Conservation (phyloP, 164 flowering plant genomes). For the Kalanchoe fedtschenkoi region DNA sequence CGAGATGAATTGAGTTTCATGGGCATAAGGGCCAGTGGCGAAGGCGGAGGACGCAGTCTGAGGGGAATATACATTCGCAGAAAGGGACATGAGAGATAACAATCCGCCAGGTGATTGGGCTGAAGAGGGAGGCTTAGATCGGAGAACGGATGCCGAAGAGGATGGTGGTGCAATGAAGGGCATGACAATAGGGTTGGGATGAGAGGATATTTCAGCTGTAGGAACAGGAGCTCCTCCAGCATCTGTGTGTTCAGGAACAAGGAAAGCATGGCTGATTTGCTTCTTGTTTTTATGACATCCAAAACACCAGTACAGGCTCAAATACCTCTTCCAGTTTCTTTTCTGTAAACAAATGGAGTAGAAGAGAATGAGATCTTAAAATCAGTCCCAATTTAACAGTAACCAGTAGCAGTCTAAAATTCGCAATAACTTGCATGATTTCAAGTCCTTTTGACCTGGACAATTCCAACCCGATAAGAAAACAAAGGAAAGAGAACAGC, state of each 20-base stretch:
- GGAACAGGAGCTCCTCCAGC: slow-evolving; percentile 22
- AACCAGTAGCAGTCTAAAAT: too few relatives aligned
- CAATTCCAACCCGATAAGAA: too few relatives aligned
- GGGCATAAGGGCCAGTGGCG: slow-evolving; percentile 57
- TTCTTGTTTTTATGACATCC: slow-evolving; percentile 43
- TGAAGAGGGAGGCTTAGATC: slow-evolving; percentile 50
- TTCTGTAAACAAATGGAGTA: slow-evolving; percentile 28
- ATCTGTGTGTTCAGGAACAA: slow-evolving; percentile 39
- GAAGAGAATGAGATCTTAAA: neutral
- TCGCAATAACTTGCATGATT: too few relatives aligned
- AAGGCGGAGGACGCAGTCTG: slow-evolving; percentile 39
- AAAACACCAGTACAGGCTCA: slow-evolving; percentile 55
- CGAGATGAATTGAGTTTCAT: slow-evolving; percentile 62
- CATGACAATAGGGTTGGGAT: slow-evolving; percentile 20
- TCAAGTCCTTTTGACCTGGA: too few relatives aligned
- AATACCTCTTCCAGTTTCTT: slow-evolving; percentile 51
- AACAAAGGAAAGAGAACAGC: too few relatives aligned
- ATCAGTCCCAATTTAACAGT: too few relatives aligned
- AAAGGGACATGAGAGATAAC: slow-evolving; percentile 29
- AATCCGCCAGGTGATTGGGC: slow-evolving; percentile 43
- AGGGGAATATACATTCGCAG: slow-evolving; percentile 31
- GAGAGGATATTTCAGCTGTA: slow-evolving; percentile 16
- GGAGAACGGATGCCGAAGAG: slow-evolving; percentile 59
- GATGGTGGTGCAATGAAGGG: slow-evolving; percentile 73
- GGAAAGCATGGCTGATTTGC: slow-evolving; percentile 51